Percentiles rank a stretch among this genome's conserved stretches.
Conservation (phyloP, 768 basidiomycete genomes). For the Mycena venus region DNA sequence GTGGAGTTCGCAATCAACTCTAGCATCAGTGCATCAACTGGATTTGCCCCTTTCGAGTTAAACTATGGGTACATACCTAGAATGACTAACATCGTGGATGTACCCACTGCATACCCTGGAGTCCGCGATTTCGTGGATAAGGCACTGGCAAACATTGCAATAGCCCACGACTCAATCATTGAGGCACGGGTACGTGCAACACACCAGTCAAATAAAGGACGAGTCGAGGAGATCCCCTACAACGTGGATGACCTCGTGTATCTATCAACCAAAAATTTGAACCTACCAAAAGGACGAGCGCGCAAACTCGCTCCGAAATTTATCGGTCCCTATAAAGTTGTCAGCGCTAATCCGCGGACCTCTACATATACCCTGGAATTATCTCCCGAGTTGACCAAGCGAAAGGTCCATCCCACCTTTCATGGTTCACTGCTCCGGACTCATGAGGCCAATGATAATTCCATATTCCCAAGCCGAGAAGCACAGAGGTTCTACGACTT, state of each 20-base stretch:
- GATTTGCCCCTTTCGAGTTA: conserved; percentile 49
- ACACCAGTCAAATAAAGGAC: too few species aligned
- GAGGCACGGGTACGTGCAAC: too few species aligned
- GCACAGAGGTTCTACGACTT: not conserved
- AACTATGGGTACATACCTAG: conserved; percentile 34
- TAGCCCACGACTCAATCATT: too few species aligned
- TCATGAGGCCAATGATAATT: not conserved
- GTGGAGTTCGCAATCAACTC: conserved; percentile 57
- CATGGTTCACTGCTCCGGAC: not conserved
- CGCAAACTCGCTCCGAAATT: conserved; percentile 54
- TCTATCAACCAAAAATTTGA: not conserved
- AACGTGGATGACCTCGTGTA: conserved; percentile 36
- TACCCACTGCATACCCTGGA: too few species aligned
- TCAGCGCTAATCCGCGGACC: conserved; percentile 26
- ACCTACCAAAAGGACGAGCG: conserved; percentile 46
- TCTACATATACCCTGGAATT: conserved; percentile 47
- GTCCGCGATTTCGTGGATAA: too few species aligned
- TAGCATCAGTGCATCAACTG: conserved; percentile 40
- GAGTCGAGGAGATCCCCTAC: conserved; percentile 27
- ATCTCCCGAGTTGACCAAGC: conserved; percentile 36
- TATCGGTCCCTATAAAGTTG: conserved; percentile 53
- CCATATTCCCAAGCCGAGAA: not conserved
- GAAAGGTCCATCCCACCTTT: too few species aligned
- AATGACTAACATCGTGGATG: not conserved
- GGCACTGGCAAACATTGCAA: too few species aligned